Base-by-base conservation (phyloP, 169 alveolate genomes). In the Perkinsus marinus region DNA sequence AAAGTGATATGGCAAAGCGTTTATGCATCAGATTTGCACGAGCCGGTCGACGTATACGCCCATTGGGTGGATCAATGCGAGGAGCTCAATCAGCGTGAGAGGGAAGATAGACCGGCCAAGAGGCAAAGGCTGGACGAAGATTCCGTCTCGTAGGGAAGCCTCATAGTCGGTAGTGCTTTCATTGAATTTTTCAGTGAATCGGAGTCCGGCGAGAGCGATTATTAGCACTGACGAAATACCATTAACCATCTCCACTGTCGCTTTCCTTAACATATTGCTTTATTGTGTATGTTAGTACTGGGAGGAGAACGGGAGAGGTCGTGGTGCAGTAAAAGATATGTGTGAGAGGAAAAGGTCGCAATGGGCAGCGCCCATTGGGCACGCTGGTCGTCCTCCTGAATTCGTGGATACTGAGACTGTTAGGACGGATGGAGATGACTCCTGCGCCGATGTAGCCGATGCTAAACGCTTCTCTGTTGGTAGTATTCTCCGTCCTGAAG, bases 401-500 rank as follows among this genome's bases (percentile, higher is more conserved):
- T 30, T 57, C 36, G 79, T 57, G 0, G 36, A 7, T 2, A 26
- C 79, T 30, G 79, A 57, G 3, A 19, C 79, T 13, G 79, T 13
- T 0, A 57, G 22, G 34, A 19, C 79, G 79, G 79, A 57, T 57
- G 79, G 22, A 13, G 79, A 57, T 26, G 79, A 26, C 30, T 19
- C 22, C 3, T 30, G 5, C 3, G 79, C 79, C 89, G 89, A 39
- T 79, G 93, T 41, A 68, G 68, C 19, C 3, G 46, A 19, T 92
- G 92, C 68, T 69, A 89, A 89, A 39, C 89, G 38, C 46, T 47
- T n/a, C 93, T 92, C 92, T 90, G 89, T 92, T 79, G 91, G 92
- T 91, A 92, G 90, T 92, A 41, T 69, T 90, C 92, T 10, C 93
- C 90, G 68, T 92, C 92, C 43, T 90, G 93, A 39, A 90, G 30